Conservation (phyloP, 176 grass and related monocot species). For the Triticum urartu region DNA sequence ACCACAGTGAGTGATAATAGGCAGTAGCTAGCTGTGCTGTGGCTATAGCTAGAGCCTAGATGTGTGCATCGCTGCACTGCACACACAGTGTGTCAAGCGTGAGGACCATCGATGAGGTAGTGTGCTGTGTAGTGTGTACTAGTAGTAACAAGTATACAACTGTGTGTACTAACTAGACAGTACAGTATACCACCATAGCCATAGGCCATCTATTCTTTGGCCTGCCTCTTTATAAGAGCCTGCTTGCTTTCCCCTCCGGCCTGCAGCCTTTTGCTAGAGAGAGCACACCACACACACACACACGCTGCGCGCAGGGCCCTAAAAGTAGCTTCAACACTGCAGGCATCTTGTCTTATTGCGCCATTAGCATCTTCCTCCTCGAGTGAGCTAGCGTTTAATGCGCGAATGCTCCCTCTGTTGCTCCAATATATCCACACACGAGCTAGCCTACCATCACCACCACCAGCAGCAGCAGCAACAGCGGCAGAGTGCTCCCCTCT, state of each 20-base stretch:
- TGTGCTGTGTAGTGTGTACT: too few relatives aligned
- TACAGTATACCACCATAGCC: not conserved
- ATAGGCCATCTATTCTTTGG: not conserved
- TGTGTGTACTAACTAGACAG: not conserved
- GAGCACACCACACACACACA: not conserved
- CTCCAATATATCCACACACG: not conserved
- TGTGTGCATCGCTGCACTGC: slow-evolving; percentile 9
- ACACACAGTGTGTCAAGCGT: slow-evolving; percentile 9
- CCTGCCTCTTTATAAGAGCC: slow-evolving; percentile 44
- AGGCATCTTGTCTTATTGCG: slow-evolving; percentile 44
- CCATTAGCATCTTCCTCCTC: not conserved
- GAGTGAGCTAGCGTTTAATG: slow-evolving; percentile 19
- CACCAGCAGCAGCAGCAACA: not conserved
- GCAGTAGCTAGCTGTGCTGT: slow-evolving; percentile 6
- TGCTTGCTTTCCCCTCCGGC: slow-evolving; percentile 34
- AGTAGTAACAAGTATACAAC: not conserved
- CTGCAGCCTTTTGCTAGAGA: slow-evolving; percentile 48
- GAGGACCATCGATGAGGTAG: slow-evolving; percentile 26
- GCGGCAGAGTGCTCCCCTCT: slow-evolving; percentile 10
- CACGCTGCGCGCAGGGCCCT: not conserved
- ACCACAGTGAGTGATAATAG: slow-evolving; percentile 37
- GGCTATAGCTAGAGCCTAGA: not conserved
- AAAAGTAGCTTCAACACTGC: slow-evolving; percentile 29
- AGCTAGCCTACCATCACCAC: not conserved
- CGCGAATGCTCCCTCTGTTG: slow-evolving; percentile 26